A percentile compares a stretch with the other conserved stretches of the same genome.
Evolutionary conservation across 805 yeast genomes (phyloP).

Genomic region (Nakazawaea holstii): DNA sequence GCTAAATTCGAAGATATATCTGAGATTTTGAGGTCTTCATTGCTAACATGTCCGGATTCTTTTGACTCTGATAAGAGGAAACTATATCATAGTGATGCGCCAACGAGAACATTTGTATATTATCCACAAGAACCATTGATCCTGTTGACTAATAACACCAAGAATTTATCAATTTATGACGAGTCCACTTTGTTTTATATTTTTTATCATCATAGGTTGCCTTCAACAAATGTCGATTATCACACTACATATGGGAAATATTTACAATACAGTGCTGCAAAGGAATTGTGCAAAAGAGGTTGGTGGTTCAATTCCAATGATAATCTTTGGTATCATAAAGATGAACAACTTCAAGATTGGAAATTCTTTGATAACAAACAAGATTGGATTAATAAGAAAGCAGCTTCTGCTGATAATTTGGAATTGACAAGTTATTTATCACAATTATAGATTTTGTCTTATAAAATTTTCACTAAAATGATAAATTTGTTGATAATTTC

Average conservation of each 20-base stretch:
- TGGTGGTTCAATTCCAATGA: slow-evolving; percentile 44
- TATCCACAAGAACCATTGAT: slow-evolving; percentile 85
- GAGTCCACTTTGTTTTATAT: slow-evolving; percentile 87
- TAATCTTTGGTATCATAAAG: slow-evolving; percentile 31
- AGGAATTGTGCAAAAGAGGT: slow-evolving; percentile 70
- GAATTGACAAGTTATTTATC: slow-evolving; percentile 5
- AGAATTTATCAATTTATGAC: slow-evolving; percentile 66
- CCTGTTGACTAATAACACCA: slow-evolving; percentile 55
- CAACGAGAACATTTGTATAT: slow-evolving; percentile 84
- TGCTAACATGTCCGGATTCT: slow-evolving; percentile 90
- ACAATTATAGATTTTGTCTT: slow-evolving; percentile 31
- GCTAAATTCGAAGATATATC: slow-evolving; percentile 48
- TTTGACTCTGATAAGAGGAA: slow-evolving; percentile 83
- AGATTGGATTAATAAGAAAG: slow-evolving; percentile 45
- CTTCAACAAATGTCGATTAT: slow-evolving; percentile 15
- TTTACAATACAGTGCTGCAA: slow-evolving; percentile 72
- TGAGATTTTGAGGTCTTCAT: slow-evolving; percentile 66
- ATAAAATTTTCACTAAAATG: slow-evolving; percentile 75
- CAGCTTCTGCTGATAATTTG: slow-evolving; percentile 15
- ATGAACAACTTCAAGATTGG: slow-evolving; percentile 44
- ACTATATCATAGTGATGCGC: slow-evolving; percentile 64
- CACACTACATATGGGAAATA: slow-evolving; percentile 40
- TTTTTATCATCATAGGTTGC: slow-evolving; percentile 67
- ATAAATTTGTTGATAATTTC: slow-evolving; percentile 64
- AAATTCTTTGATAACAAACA: slow-evolving; percentile 29